A percentile compares a stretch with the other conserved stretches of the same genome.
Evolutionary conservation across 768 basidiomycete genomes (phyloP).

Genomic region (Tubosaeta sp.): DNA sequence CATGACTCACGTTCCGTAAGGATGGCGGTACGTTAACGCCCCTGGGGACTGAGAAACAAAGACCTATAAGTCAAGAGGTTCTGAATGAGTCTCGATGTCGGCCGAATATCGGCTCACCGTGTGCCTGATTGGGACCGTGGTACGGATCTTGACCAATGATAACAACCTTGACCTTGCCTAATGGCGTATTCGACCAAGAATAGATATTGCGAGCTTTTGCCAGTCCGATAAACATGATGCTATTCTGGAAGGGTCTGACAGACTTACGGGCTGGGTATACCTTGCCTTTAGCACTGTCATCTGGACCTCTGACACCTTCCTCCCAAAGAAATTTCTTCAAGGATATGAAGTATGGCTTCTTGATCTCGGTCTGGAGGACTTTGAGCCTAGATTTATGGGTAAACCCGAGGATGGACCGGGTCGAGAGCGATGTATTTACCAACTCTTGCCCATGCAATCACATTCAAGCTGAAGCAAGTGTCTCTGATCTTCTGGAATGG

Average conservation of each 20-base stretch:
- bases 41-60: slow-evolving; percentile 85
- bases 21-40: slow-evolving; percentile 78
- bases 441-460: slow-evolving; percentile 69
- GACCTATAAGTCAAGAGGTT: slow-evolving; percentile 41
- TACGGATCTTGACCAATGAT: slow-evolving; percentile 92
- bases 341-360: slow-evolving; percentile 70
- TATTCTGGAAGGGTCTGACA: slow-evolving; percentile 25
- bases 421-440: slow-evolving; percentile 35
- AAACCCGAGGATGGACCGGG: neutral
- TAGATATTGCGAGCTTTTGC: slow-evolving; percentile 78
- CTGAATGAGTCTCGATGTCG: slow-evolving; percentile 10
- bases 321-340: slow-evolving; percentile 68
- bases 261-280: slow-evolving; percentile 74
- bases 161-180: slow-evolving; percentile 82
- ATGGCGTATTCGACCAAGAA: slow-evolving; percentile 85
- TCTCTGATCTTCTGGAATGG: slow-evolving; percentile 54
- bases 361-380: slow-evolving; percentile 67
- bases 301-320: slow-evolving; percentile 53
- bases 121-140: slow-evolving; percentile 75
- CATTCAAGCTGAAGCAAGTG: slow-evolving; percentile 63
- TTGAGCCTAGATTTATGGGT: slow-evolving; percentile 52
- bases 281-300: slow-evolving; percentile 44
- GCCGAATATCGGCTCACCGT: slow-evolving; percentile 47
- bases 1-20: slow-evolving; percentile 62
- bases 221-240: slow-evolving; percentile 13